Evolutionary conservation across 768 basidiomycete genomes (phyloP).

Genomic region (Tricholoma hemisulphureum): DNA sequence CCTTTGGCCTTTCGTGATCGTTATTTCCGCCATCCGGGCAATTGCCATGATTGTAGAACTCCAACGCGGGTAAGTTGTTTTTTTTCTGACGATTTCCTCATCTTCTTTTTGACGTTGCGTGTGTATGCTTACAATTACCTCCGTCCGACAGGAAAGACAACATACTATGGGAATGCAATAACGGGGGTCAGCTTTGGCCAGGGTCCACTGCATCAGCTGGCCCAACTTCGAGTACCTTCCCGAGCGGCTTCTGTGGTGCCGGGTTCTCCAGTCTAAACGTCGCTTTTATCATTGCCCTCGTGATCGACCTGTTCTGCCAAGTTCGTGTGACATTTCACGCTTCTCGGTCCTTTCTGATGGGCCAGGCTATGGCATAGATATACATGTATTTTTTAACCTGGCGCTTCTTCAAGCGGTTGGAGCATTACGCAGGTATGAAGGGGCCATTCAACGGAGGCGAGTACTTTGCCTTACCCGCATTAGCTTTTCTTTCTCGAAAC

Average conservation of each 20-base stretch:
- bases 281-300: constrained; percentile 62
- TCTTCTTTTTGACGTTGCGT: constrained; percentile 11
- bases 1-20: constrained; percentile 70
- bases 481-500: constrained; percentile 16
- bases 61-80: constrained; percentile 55
- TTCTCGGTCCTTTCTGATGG: constrained; percentile 24
- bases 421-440: constrained; percentile 65
- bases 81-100: constrained; percentile 2
- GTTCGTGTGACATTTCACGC: constrained; percentile 34
- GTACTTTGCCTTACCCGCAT: constrained; percentile 24
- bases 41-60: constrained; percentile 75
- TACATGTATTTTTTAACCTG: constrained; percentile 79
- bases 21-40: constrained; percentile 61
- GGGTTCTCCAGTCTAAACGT: constrained; percentile 61
- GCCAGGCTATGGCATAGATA: constrained; percentile 39
- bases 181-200: constrained; percentile 65
- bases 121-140: constrained; percentile 18
- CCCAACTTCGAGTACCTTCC: constrained; percentile 40
- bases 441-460: constrained; percentile 62
- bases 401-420: constrained; percentile 69
- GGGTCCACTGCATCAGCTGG: constrained; percentile 42
- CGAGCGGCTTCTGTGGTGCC: constrained; percentile 54
- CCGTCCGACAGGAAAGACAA: constrained; percentile 53
- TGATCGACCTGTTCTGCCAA: constrained; percentile 68
- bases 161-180: constrained; percentile 70